Evolutionary conservation across 768 basidiomycete genomes (phyloP).

Genomic region (Pholiota conissans): DNA sequence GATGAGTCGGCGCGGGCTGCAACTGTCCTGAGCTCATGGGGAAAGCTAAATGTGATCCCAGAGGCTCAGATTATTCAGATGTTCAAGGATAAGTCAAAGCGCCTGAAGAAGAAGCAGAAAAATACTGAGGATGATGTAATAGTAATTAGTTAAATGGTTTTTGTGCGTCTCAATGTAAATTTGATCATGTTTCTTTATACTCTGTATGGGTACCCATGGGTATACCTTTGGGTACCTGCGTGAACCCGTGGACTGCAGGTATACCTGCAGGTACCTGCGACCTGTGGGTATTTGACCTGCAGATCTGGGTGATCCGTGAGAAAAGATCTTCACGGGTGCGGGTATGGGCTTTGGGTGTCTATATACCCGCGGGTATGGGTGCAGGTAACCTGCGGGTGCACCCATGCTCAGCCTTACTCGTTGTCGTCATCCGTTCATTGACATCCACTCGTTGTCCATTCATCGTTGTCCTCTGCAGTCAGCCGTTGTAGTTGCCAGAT

Average conservation of each 20-base stretch:
- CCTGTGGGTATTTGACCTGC: conserved; percentile 11
- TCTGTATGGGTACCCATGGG: not conserved
- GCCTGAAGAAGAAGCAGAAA: not conserved
- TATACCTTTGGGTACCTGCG: not conserved
- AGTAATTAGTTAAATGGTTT: too few species aligned
- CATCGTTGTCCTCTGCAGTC: too few species aligned
- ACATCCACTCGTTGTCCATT: not conserved
- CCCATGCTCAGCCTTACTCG: not conserved
- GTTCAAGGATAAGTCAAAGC: not conserved
- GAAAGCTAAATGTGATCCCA: not conserved
- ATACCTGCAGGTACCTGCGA: conserved; percentile 8
- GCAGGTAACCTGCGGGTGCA: too few species aligned
- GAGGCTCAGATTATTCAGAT: not conserved
- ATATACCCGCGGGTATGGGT: not conserved
- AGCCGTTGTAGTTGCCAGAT: too few species aligned
- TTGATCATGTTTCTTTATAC: too few species aligned
- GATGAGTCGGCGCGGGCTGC: conserved; percentile 18
- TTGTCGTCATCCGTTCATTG: not conserved
- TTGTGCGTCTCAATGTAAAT: too few species aligned
- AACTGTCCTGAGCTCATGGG: not conserved
- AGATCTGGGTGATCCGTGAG: conserved; percentile 12
- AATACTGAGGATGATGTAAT: too few species aligned
- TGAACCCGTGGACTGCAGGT: not conserved
- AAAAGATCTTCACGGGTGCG: conserved; percentile 6
- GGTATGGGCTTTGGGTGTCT: conserved; percentile 4